These are phyloP conservation scores for Copromyces sp. DNA, from an alignment of 495 filamentous ascomycete species.

Conservation along the genomic window DNA sequence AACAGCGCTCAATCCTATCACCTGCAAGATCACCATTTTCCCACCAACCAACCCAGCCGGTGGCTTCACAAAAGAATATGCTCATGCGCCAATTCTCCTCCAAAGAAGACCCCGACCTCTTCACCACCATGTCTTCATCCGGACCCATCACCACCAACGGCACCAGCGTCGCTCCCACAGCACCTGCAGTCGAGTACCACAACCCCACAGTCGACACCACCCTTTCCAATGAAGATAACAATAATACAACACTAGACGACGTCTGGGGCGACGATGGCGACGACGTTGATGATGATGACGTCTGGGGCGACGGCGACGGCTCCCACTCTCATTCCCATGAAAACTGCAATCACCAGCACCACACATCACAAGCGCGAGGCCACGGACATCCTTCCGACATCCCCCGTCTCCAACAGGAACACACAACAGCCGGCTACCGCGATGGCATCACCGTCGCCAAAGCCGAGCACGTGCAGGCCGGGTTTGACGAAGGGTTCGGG, in stretches of 20 bases:
- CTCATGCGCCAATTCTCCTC: constrained; percentile 12
- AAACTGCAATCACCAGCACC: background rate
- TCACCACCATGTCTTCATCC: constrained; percentile 13
- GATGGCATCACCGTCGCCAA: constrained; percentile 73
- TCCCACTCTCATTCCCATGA: background rate
- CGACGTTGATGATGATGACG: background rate
- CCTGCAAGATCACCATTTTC: no score
- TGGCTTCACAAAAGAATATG: constrained; percentile 5
- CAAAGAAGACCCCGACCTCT: constrained; percentile 12
- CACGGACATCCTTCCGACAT: constrained; percentile 52
- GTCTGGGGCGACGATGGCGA: constrained; percentile 15
- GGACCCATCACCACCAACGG: background rate
- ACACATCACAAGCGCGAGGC: background rate
- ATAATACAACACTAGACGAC: constrained; percentile 14
- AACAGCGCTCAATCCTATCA: background rate
- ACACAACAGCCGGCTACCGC: constrained; percentile 82
- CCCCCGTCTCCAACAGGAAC: constrained; percentile 60
- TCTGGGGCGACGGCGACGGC: background rate
- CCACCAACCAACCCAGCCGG: background rate
- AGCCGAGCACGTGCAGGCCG: constrained; percentile 55
- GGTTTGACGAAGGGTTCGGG: constrained; percentile 81
- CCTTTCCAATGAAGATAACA: background rate
- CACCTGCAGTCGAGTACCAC: background rate
- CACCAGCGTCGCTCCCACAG: background rate
- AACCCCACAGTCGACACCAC: background rate